Evolutionary conservation across 106 monocot species (phyloP).

Genomic region (Ottelia alismoides): DNA sequence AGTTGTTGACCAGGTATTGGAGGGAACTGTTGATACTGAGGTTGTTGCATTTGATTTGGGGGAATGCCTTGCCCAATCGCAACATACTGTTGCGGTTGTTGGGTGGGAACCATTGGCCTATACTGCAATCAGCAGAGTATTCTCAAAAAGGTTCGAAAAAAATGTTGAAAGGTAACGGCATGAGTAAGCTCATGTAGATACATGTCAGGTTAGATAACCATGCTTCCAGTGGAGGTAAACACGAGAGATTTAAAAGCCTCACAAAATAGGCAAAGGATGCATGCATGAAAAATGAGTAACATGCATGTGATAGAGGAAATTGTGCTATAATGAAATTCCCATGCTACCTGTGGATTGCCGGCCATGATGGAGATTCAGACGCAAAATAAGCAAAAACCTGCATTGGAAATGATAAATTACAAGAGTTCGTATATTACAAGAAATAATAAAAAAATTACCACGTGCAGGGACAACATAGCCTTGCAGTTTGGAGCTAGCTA

Average conservation of each 20-base stretch:
- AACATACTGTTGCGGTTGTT: conserved; percentile 48
- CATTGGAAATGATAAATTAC: too few species aligned
- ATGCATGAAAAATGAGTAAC: background rate
- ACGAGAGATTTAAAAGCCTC: background rate
- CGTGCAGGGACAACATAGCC: too few species aligned
- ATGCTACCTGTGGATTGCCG: conserved; percentile 6
- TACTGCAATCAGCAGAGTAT: conserved; percentile 33
- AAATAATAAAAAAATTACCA: too few species aligned
- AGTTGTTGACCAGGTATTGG: conserved; percentile 24
- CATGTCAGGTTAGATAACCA: background rate
- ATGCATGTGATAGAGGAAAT: background rate
- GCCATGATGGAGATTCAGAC: too few species aligned
- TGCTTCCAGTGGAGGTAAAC: conserved; percentile 1
- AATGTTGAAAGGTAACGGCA: background rate
- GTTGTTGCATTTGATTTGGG: conserved; percentile 27
- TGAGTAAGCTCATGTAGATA: too few species aligned
- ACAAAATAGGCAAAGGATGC: background rate
- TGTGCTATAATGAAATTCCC: background rate
- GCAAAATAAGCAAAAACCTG: too few species aligned
- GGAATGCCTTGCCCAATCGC: conserved; percentile 36
- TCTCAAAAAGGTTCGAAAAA: background rate
- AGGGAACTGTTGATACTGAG: conserved; percentile 34
- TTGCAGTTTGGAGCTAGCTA: too few species aligned
- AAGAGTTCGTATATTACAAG: too few species aligned
- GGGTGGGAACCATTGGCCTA: conserved; percentile 46